Evolutionary conservation across 257 asterid genomes (phyloP), one percentile per base, ranked within the genome.

Genomic region (Gentiana macrophylla): DNA sequence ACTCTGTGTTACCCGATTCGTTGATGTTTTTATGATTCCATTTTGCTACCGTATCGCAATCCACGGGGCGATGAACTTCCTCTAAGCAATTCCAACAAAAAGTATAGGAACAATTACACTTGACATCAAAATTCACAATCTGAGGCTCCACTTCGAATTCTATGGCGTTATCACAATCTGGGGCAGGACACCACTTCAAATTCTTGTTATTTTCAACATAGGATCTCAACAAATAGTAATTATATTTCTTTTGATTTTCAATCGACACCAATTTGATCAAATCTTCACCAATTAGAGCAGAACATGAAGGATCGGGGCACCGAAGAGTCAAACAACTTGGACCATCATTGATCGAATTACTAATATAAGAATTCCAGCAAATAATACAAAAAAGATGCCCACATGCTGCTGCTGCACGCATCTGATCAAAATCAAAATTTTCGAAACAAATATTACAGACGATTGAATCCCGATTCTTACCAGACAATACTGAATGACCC

Each of bases 51-150:
- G 55, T 67, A 32, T 60, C 77, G 58, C 77, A 72, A 50, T 67
- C 70, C 59, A 72, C 64, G 0, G 77, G 77, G 10, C 77, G 66
- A 44, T 72, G 77, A 11, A 70, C 70, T 49, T 72, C 73, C 47
- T 66, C 69, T 15, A 58, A 58, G 45, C 71, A 66, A 53, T 41
- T 53, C 71, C 71, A 59, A 49, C 71, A 66, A 45, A 66, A 66
- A 12, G 24, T 34, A 53, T 59, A n/a, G 3, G 61, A 60, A 47
- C 71, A 66, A 2, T 24, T 44, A 37, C 71, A 66, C 1, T 47
- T 2, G 4, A 66, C 65, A 32, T 66, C 65, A 35, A 52, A 53
- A 37, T 34, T 66, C 32, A 53, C 71, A 34, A 65, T 59, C 15
- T 65, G 24, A 24, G 24, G 24, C 24, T 24, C 71, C 4, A 59